Base-by-base conservation (phyloP, 169 alveolate genomes). In the Plasmodium vivax region DNA sequence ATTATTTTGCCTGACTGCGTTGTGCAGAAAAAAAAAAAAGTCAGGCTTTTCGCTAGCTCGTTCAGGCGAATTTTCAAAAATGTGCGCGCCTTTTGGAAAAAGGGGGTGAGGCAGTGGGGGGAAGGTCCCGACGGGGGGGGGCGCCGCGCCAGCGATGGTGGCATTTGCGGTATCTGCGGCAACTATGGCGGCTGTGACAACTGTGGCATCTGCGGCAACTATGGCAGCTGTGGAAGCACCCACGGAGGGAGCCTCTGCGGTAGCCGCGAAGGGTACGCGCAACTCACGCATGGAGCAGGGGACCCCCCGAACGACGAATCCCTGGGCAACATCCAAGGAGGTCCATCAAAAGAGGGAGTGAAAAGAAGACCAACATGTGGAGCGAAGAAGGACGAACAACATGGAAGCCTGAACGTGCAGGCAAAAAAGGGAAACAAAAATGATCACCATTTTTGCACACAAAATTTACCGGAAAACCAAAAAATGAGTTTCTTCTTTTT, bases 1-100 rank as follows among this genome's bases (percentile, higher is more conserved):
- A 75, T 96, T 23, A 75, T 95, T 16, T 93, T 95, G 3, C 95
- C 96, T 14, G 88, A 92, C 51, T 51, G 38, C 92, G 84, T 36
- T 16, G 51, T 6, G 36, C 30, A 43, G 84, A 87, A 19, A 62
- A 84, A 73, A 58, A 51, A 71, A 93, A 75, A 23, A 79, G 36
- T 27, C 5, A n/a, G 16, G 16, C 14, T 51, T 62, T 54, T 82
- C 12, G 32, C 88, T 23, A 2, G 32, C 38, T 9, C 79, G 30
- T 51, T 79, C 43, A 38, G 19, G 84, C 43, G n/a, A 36, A 14
- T 72, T 83, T 91, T 54, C 83, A 84, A 54, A 74, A 32, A 19
- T 12, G 72, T 32, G 41, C 62, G 16, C 91, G 84, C 68, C 19
- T 84, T 58, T 82, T 68, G 34, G 84, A 90, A 83, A 90, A 93